A percentile compares a stretch with the other conserved stretches of the same genome.
These are phyloP conservation scores for Pichia sp. DNA, from an alignment of 1,139 yeast genomes.

Conservation along the genomic window DNA sequence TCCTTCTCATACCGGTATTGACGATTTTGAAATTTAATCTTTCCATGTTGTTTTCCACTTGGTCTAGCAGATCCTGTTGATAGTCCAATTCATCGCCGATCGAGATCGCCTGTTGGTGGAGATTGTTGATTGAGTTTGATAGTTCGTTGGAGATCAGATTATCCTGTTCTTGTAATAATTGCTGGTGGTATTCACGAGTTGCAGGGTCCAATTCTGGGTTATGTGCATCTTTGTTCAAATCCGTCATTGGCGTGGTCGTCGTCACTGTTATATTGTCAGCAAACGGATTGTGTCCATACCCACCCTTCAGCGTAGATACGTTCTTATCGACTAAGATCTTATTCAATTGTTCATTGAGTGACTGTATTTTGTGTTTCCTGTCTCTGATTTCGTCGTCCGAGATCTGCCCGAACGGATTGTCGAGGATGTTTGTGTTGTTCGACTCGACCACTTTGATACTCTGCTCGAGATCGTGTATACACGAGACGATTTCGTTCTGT, in stretches of 20 bases:
- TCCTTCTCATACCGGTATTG: conserved; percentile 69
- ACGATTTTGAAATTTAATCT: conserved; percentile 61
- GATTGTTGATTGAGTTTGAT: conserved; percentile 74
- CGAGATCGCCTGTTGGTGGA: conserved; percentile 82
- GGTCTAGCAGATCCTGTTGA: conserved; percentile 78
- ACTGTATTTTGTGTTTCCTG: conserved; percentile 51
- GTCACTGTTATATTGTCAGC: conserved; percentile 32
- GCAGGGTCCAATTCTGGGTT: conserved; percentile 16
- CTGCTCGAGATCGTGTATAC: conserved; percentile 68
- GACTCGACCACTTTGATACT: conserved; percentile 47
- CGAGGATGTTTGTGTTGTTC: background rate
- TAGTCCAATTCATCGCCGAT: conserved; percentile 91
- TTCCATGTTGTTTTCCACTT: conserved; percentile 79
- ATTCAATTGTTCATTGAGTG: conserved; percentile 43
- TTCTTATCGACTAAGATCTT: conserved; percentile 28
- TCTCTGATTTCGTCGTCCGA: conserved; percentile 44
- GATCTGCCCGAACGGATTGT: conserved; percentile 52
- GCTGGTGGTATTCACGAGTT: conserved; percentile 64
- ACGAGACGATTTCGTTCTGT: conserved; percentile 71
- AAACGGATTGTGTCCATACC: conserved; percentile 43
- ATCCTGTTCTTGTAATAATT: conserved; percentile 80
- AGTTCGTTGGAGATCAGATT: conserved; percentile 71
- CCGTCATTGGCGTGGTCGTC: conserved; percentile 26
- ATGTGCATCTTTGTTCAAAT: background rate
- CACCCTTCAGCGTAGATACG: conserved; percentile 26